Conservation (phyloP, 306 rosid genomes). For the Rosa chinensis region DNA sequence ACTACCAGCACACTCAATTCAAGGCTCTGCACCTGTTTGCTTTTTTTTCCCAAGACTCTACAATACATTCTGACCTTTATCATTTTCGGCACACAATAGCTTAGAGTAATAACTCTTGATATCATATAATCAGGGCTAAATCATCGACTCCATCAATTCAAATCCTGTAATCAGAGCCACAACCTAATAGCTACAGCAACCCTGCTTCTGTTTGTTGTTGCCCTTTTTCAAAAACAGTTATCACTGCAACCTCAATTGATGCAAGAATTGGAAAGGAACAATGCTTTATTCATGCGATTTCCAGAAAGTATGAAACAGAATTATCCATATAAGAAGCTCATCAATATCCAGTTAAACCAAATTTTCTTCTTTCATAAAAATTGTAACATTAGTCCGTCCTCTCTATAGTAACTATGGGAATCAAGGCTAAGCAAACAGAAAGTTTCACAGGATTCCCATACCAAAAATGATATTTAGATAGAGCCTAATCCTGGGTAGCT, state of each 20-base stretch:
- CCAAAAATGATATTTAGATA: background rate
- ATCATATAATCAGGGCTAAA: background rate
- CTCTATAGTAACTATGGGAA: background rate
- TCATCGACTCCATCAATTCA: background rate
- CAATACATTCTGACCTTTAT: background rate
- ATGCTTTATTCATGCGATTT: background rate
- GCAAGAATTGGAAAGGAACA: background rate
- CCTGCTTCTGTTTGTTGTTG: background rate
- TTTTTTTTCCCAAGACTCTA: background rate
- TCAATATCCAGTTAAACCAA: background rate
- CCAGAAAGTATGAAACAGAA: background rate
- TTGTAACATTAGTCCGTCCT: background rate
- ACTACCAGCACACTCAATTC: background rate
- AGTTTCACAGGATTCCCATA: background rate
- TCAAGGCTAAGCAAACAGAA: background rate
- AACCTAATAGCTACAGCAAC: background rate
- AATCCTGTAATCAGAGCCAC: background rate
- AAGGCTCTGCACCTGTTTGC: conserved; percentile 1
- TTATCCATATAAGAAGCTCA: background rate
- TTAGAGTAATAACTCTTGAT: background rate
- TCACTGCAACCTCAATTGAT: background rate
- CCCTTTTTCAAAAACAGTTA: background rate
- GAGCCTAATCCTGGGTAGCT: conserved; percentile 39
- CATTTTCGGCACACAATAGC: background rate
- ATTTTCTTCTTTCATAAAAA: background rate